These are phyloP conservation scores for Fusarium austroafricanum DNA, from an alignment of 2,329 filamentous ascomycete species.

Conservation along the genomic window DNA sequence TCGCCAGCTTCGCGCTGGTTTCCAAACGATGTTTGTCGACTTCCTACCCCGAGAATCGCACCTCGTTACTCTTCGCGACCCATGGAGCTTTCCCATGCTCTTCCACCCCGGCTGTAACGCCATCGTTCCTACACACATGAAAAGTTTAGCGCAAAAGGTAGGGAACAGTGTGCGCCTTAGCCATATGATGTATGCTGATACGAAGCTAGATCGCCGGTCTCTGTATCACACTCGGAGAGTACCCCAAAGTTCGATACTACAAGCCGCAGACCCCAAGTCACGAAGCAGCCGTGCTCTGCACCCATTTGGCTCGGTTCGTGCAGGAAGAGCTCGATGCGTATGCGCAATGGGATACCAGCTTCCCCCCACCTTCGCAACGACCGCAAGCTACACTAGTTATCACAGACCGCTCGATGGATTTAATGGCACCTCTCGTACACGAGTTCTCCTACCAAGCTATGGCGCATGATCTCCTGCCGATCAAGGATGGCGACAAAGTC, in stretches of 20 bases:
- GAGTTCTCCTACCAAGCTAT: conserved; percentile 99
- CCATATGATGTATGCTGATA: conserved; percentile 4
- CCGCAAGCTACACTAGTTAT: conserved; percentile 87
- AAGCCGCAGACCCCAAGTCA: conserved; percentile 79
- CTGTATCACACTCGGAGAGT: conserved; percentile 93
- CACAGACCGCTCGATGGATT: conserved; percentile 92
- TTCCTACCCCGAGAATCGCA: conserved; percentile 93
- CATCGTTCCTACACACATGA: conserved; percentile 84
- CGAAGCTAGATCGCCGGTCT: conserved; percentile 63
- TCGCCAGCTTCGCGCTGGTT: conserved; percentile 80
- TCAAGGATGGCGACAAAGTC: conserved; percentile 89
- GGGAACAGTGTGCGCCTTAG: background rate
- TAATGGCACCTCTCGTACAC: conserved; percentile 87
- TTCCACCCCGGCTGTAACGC: conserved; percentile 92
- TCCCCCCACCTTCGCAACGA: conserved; percentile 81
- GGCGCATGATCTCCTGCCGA: conserved; percentile 91
- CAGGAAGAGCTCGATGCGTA: conserved; percentile 93
- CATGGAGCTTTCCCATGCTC: conserved; percentile 93
- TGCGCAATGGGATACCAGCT: conserved; percentile 83
- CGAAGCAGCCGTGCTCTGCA: conserved; percentile 88
- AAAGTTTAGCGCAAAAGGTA: conserved; percentile 88
- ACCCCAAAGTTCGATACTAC: conserved; percentile 93
- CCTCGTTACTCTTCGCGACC: conserved; percentile 90
- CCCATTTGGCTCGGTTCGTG: conserved; percentile 88
- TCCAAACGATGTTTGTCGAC: conserved; percentile 86